A percentile compares a stretch with the other conserved stretches of the same genome.
phyloP scores from a whole-genome alignment of 805 yeast genomes.

The Millerago galiae region DNA sequence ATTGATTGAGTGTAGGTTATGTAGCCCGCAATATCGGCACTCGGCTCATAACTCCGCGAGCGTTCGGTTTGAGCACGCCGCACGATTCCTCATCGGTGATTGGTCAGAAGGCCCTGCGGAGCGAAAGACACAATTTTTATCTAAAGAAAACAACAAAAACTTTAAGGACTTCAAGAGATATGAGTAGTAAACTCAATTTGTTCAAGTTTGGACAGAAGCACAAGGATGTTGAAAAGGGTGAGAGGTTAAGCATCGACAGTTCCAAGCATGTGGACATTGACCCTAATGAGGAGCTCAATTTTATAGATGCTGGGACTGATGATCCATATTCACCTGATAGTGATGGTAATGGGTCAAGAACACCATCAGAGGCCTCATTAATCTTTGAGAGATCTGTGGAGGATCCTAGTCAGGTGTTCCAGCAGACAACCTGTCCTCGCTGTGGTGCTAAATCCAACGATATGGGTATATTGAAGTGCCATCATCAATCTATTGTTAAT shows the following conservation, averaged over 20 bases:
- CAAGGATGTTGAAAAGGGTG: not conserved
- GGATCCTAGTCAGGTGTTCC: constrained; percentile 36
- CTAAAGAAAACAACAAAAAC: not conserved
- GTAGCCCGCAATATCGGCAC: no score
- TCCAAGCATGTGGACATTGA: not conserved
- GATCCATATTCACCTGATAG: constrained; percentile 8
- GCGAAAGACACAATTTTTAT: not conserved
- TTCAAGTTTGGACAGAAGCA: constrained; percentile 8
- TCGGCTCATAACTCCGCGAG: no score
- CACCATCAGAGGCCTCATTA: constrained; percentile 9
- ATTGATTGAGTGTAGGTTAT: no score
- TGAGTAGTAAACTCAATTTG: constrained; percentile 9
- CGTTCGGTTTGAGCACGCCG: no score
- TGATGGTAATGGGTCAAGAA: constrained; percentile 1
- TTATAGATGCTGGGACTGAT: constrained; percentile 8
- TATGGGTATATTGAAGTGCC: constrained; percentile 15
- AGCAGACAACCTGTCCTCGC: constrained; percentile 22
- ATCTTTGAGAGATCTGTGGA: constrained; percentile 67
- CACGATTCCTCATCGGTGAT: not conserved
- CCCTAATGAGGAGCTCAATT: constrained; percentile 4
- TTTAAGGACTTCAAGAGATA: not conserved
- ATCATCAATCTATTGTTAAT: constrained; percentile 25
- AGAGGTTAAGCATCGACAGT: not conserved
- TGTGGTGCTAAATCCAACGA: constrained; percentile 20
- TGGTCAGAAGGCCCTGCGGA: not conserved